Base-by-base conservation (phyloP, 2,329 filamentous ascomycete genomes). In the Penicillium janthinellum region DNA sequence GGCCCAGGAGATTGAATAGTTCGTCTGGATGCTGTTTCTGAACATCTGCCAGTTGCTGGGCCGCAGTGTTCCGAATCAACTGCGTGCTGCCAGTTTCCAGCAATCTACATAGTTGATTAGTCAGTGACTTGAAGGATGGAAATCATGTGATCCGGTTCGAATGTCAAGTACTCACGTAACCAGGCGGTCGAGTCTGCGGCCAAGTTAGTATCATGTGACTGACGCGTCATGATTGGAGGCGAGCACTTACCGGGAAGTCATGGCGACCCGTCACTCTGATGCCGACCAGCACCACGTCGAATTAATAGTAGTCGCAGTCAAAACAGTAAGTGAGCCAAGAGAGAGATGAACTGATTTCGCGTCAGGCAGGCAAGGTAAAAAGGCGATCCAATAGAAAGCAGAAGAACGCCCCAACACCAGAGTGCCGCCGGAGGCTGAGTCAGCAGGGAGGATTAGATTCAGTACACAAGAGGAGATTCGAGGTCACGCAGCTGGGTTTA, bases 21-120 rank as follows among this genome's bases (percentile, higher is more conserved):
- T 99, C 96, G 78, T 99, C 94, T 0, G 95, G 95, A 71, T 98
- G 95, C 76, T 95, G 91, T 75, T 97, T 98, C 78, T 99, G 96
- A 77, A 96, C 95, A 78, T 99, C 95, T 63, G 93, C 95, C 64
- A 99, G 85, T 79, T 99, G 95, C 73, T 96, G 92, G 63, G 96
- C 95, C 63, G 95, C 96, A 64, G 95, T 99, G 73, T 97, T 96
- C 68, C 96, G 89, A 74, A 99, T 98, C 67, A 99, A 84, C 74
- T 90, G 89, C 61, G 95, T 99, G 79, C 94, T 98, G 70, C 95
- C 95, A 59, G 95, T 98, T 84, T 99, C 95, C 70, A 99, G 88
- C 75, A 99, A 87, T 66, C 93, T 96, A 76, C 45, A 28, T 54
- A 58, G 45, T 22, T 64, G 58, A 66, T 68, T 64, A 59, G 68